These are phyloP conservation scores for Fusarium devonianum DNA, from an alignment of 2,329 filamentous ascomycete species.

Conservation along the genomic window DNA sequence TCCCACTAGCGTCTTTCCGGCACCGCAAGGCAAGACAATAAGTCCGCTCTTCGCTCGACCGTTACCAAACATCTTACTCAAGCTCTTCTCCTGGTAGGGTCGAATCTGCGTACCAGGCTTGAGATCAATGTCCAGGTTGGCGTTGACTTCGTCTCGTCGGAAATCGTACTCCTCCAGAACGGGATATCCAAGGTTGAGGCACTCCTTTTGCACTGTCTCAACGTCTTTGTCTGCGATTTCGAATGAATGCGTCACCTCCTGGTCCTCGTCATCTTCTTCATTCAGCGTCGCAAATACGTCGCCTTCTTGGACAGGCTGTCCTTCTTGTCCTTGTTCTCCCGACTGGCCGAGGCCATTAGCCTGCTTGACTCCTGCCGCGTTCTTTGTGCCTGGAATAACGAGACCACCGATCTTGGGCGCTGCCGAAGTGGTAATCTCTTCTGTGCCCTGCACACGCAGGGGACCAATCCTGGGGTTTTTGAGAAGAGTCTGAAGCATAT, in stretches of 20 bases:
- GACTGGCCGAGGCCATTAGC: constrained; percentile 54
- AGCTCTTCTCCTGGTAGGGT: constrained; percentile 94
- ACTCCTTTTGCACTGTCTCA: constrained; percentile 87
- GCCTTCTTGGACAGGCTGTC: constrained; percentile 63
- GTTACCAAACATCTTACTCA: constrained; percentile 99
- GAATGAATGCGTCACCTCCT: constrained; percentile 90
- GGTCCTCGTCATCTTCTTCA: constrained; percentile 86
- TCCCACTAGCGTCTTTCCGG: constrained; percentile 96
- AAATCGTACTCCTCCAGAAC: constrained; percentile 98
- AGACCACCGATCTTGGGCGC: constrained; percentile 87
- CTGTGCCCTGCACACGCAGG: constrained; percentile 74
- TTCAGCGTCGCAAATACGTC: constrained; percentile 77
- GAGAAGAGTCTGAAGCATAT: constrained; percentile 85
- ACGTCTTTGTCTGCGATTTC: constrained; percentile 85
- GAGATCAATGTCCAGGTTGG: constrained; percentile 92
- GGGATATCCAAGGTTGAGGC: constrained; percentile 84
- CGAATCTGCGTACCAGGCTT: constrained; percentile 89
- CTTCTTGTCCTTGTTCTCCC: constrained; percentile 52
- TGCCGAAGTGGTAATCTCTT: constrained; percentile 78
- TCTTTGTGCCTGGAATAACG: constrained; percentile 93
- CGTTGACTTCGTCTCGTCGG: constrained; percentile 85
- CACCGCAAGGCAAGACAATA: constrained; percentile 94
- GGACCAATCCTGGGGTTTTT: constrained; percentile 83
- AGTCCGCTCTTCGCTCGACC: constrained; percentile 96
- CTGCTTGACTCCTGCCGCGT: constrained; percentile 87